Base-by-base conservation (phyloP, 768 basidiomycete species). In the Clitopilus hobsonii region DNA sequence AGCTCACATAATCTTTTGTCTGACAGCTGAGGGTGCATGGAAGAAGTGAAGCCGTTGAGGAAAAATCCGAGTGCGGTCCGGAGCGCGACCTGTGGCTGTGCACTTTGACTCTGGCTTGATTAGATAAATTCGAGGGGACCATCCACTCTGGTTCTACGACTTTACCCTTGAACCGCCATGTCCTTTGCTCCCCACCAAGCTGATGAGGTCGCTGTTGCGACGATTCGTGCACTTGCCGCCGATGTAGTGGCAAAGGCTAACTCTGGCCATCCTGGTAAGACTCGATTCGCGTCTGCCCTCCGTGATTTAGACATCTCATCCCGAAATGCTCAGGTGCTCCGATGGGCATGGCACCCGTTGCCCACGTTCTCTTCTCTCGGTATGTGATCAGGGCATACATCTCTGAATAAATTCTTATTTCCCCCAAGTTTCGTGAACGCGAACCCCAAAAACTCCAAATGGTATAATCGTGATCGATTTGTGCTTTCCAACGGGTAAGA, bases 381-480 rank as follows among this genome's bases (percentile, higher is more conserved):
- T 86, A 62, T 27, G 69, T 49, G 16, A 24, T 49, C 48, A 32
- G 30, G 28, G 27, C 23, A 7, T 14, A 25, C 54, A 20, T 36
- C 10, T 26, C 51, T 22, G 8, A 32, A 5, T 41, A 18, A 30
- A 55, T 55, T 51, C 25, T 22, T 53, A 20, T 3, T 36, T 54
- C 27, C 56, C 56, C 23, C 6, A 26, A 91, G 90, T 18, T 91
- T 94, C 80, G 70, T 97, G 75, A 89, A 89, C 60, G 86, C 87
- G 64, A 95, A 94, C 74, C 90, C 94, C 50, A 86, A 85, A 70
- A 88, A 80, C 76, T 85, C 94, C 38, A 87, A 91, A 71, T 96
- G 93, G 94, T 89, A 88, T 75, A 96, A 95, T 75, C 88, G 95
- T 58, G 94, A 97, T 78, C 88, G 94, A 72, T 98, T 96, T 64